These are phyloP conservation scores for Aspergillus ibericus DNA, from an alignment of 2,329 filamentous ascomycete genomes.

Conservation along the genomic window DNA sequence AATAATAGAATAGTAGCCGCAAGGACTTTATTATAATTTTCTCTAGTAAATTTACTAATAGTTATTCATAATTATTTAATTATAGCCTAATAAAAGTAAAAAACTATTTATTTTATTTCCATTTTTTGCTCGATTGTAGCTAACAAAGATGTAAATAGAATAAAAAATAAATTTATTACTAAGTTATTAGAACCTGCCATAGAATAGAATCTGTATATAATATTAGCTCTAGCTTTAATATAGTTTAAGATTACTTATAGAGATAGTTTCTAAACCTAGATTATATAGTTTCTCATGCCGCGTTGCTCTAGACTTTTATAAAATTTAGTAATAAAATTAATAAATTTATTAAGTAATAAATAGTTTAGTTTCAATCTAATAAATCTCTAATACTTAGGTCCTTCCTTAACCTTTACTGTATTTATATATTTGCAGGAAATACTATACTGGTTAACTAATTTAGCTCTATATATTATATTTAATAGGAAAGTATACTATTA, in stretches of 20 bases:
- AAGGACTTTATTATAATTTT: background rate
- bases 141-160: background rate
- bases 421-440: background rate
- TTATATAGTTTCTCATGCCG: background rate
- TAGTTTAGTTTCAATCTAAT: background rate
- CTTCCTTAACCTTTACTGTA: background rate
- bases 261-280: background rate
- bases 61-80: background rate
- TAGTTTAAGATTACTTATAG: background rate
- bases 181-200: background rate
- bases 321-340: background rate
- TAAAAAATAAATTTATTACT: background rate
- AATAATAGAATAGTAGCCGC: background rate
- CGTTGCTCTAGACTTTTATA: background rate
- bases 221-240: background rate
- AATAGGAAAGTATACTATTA: background rate
- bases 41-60: background rate
- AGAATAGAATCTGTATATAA: background rate
- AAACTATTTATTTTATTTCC: background rate
- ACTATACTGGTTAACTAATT: background rate
- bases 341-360: background rate
- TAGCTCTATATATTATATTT: background rate
- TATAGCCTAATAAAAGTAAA: background rate
- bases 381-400: background rate
- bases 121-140: background rate